Conservation (phyloP, 257 asterid species). For the Fraxinus cuspidata region DNA sequence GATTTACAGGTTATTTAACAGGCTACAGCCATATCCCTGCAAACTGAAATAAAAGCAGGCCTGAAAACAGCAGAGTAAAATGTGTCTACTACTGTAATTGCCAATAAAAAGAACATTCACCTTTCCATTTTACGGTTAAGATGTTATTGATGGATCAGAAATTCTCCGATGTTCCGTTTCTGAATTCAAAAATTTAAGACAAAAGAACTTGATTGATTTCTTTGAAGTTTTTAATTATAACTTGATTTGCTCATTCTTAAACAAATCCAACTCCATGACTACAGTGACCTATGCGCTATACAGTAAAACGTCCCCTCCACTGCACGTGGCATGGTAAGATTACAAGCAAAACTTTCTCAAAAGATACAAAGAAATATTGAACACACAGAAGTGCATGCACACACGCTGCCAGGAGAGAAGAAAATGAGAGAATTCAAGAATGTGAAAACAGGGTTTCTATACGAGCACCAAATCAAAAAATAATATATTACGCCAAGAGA, state of each 20-base stretch:
- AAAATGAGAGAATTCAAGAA: slow-evolving; percentile 1
- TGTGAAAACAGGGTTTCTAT: neutral
- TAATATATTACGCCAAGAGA: neutral
- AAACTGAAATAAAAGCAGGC: neutral
- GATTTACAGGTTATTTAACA: slow-evolving; percentile 5
- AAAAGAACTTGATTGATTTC: neutral
- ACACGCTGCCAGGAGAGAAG: slow-evolving; percentile 13
- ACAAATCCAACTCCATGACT: slow-evolving; percentile 8
- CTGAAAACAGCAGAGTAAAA: slow-evolving; percentile 5
- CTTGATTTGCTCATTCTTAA: slow-evolving; percentile 8
- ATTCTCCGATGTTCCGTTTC: neutral
- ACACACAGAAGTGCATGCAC: neutral
- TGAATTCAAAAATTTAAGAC: too few species aligned
- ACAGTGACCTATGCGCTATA: neutral
- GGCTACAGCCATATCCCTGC: slow-evolving; percentile 15
- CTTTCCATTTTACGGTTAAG: slow-evolving; percentile 3
- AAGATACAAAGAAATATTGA: neutral
- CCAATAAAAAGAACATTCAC: neutral
- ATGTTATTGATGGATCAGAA: neutral
- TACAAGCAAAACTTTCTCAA: slow-evolving; percentile 11
- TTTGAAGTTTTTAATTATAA: neutral
- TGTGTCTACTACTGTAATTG: neutral
- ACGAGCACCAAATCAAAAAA: neutral
- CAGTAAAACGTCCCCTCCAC: neutral
- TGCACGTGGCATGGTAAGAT: neutral